phyloP scores from a whole-genome alignment of 2,329 filamentous ascomycete genomes.

The Chaetothyriales sp. region DNA sequence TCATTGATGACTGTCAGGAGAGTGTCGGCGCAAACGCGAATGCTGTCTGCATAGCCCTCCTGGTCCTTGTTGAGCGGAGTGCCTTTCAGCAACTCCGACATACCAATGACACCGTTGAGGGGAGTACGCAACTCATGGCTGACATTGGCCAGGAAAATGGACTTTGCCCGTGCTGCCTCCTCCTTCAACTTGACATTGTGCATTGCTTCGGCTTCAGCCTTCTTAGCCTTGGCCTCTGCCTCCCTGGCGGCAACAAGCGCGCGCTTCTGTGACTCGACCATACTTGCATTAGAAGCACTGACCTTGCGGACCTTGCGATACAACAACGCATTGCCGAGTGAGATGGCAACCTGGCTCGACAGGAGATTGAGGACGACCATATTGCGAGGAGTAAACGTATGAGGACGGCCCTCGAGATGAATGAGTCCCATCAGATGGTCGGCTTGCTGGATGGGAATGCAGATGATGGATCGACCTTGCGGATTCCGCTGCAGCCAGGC shows the following conservation, averaged over 20 bases:
- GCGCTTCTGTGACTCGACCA: slow-evolving; percentile 51
- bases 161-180: slow-evolving; percentile 44
- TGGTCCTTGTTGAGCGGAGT: slow-evolving; percentile 28
- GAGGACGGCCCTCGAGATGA: slow-evolving; percentile 47
- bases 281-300: slow-evolving; percentile 47
- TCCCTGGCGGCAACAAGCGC: slow-evolving; percentile 46
- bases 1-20: slow-evolving; percentile 33
- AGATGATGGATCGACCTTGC: slow-evolving; percentile 44
- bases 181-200: slow-evolving; percentile 52
- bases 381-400: slow-evolving; percentile 48
- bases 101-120: slow-evolving; percentile 29
- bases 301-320: slow-evolving; percentile 48
- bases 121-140: slow-evolving; percentile 31
- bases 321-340: slow-evolving; percentile 47
- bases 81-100: slow-evolving; percentile 27
- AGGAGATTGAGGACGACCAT: slow-evolving; percentile 38
- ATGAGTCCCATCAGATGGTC: slow-evolving; percentile 45
- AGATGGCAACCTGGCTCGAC: slow-evolving; percentile 50
- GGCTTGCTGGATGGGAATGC: slow-evolving; percentile 47
- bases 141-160: slow-evolving; percentile 32
- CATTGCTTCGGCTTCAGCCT: slow-evolving; percentile 48
- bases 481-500: slow-evolving; percentile 41
- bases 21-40: slow-evolving; percentile 29
- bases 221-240: slow-evolving; percentile 49
- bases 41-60: slow-evolving; percentile 27